Evolutionary conservation across 768 basidiomycete genomes (phyloP), one percentile per base, ranked within the genome.

Genomic region (Lentinus brumalis): DNA sequence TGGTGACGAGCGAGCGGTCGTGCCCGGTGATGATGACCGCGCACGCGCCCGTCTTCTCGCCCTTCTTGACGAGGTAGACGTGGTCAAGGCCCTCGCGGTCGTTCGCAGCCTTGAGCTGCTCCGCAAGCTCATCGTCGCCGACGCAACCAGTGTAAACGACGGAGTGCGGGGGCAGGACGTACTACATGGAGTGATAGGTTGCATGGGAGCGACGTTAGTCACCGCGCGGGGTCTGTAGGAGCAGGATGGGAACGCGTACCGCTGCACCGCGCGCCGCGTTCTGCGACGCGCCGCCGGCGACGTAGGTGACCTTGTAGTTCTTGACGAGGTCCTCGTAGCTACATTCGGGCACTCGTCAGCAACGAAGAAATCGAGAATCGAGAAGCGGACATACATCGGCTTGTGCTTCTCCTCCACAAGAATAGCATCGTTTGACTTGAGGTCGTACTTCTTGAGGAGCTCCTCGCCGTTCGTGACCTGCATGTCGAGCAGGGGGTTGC

Each of bases 251-350:
- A 29, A 30, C 42, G 76, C 94, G 62, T 75, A 97, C 96, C 47
- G 97, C 95, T 67, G 96, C 97, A 65, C 88, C 96, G 52, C 97
- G 91, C 58, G 96, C 96, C 70, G 96, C 86, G 71, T 99, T 99
- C 75, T 99, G 97, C 31, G 93, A 86, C 31, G 97, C 96, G 69
- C 97, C 97, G 61, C 97, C 97, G 55, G 97, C 96, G 55, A 98
- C 96, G 70, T 95, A 99, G 53, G 87, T 88, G 53, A 94, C 84
- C 61, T 89, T 68, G 74, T 91, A 76, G 61, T 93, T 82, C 60
- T 82, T 83, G 49, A 90, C 85, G 64, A 98, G 75, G 67, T 98
- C 94, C 3, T 91, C 89, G 75, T 98, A 99, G 73, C 96, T 98
- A 64, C 35, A 46, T 45, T 51, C 14, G 42, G 18, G 41, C 21